Evolutionary conservation across 139 green algal genomes (phyloP).

Genomic region (Chlamydomonas applanata): DNA sequence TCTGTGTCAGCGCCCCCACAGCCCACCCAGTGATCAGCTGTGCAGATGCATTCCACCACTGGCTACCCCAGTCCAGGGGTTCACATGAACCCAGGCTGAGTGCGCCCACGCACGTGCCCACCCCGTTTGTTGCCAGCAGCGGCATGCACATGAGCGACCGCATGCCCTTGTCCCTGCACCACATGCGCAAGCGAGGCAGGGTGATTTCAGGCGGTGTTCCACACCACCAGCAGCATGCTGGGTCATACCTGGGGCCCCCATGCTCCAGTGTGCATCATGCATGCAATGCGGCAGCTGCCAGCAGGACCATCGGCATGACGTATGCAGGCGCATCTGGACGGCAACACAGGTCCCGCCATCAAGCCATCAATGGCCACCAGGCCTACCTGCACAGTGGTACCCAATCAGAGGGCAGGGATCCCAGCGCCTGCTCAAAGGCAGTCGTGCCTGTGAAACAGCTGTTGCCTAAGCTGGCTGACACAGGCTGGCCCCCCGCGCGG

Average conservation of each 20-base stretch:
- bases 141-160: constrained; percentile 21
- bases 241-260: no score
- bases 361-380: no score
- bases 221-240: no score
- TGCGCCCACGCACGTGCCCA: constrained; percentile 25
- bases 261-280: no score
- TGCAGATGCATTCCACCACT: constrained; percentile 31
- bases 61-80: constrained; percentile 23
- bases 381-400: no score
- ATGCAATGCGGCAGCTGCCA: no score
- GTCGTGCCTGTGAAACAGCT: background rate
- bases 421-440: no score
- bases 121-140: constrained; percentile 20
- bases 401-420: no score
- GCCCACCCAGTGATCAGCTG: constrained; percentile 37
- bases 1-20: constrained; percentile 33
- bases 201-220: no score
- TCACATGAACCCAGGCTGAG: constrained; percentile 22
- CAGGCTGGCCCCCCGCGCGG: background rate
- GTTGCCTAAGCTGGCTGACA: background rate
- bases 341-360: no score
- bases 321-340: no score
- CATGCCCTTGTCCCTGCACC: constrained; percentile 19
- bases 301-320: no score
- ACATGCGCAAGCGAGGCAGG: constrained; percentile 2